phyloP scores from a whole-genome alignment of 116 monocot species.

The Papilionanthe hybrid region DNA sequence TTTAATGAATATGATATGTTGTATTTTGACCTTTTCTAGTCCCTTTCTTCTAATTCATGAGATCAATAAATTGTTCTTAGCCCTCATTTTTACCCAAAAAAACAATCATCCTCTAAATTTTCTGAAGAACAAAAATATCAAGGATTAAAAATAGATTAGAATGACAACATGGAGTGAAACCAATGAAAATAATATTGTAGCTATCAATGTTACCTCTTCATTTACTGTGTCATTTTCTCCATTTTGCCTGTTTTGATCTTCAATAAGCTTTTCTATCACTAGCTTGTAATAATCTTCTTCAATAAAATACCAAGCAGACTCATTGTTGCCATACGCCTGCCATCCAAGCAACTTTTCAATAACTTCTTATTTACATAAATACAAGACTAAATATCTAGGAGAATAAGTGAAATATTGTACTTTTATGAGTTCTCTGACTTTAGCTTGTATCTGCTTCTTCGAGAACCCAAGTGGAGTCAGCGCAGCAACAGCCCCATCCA shows the following conservation, averaged over 20 bases:
- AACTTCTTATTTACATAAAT: neutral
- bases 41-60: no score
- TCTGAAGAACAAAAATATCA: neutral
- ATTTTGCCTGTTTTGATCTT: neutral
- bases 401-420: neutral
- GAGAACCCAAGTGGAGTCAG: slow-evolving; percentile 1
- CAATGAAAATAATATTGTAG: neutral
- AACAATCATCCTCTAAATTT: no score
- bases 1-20: no score
- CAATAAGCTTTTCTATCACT: neutral
- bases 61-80: no score
- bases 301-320: slow-evolving; percentile 6
- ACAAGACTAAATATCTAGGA: neutral
- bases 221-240: neutral
- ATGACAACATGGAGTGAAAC: neutral
- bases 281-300: slow-evolving; percentile 10
- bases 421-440: neutral
- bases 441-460: neutral
- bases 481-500: slow-evolving; percentile 6
- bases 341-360: neutral
- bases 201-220: neutral
- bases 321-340: slow-evolving; percentile 6
- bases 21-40: no score
- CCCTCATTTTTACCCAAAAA: no score
- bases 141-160: neutral